Base-by-base conservation (phyloP, 768 basidiomycete species). In the Rhodosporidiobolus odoratus region DNA sequence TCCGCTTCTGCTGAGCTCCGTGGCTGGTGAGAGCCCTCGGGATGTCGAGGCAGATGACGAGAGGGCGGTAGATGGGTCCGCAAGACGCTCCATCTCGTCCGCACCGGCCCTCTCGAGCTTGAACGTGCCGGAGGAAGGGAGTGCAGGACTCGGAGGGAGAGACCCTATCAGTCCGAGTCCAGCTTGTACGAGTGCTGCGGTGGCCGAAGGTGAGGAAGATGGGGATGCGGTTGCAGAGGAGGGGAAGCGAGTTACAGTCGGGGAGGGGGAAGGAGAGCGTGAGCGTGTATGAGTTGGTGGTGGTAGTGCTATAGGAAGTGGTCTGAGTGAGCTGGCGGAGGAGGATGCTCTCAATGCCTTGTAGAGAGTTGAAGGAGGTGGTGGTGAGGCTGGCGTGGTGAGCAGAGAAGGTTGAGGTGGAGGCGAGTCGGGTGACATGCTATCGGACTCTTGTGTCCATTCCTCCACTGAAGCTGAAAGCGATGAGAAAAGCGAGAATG, bases 321-420 rank as follows among this genome's bases (percentile, higher is more conserved):
- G 16, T 1, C 21, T 21, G 3, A 34, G 4, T 4, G 32, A 30
- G 30, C 21, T 21, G 32, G 6, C 23, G 3, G 23, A 21, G 2
- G 21, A 10, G 23, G 38, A n/a, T 1, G 27, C 19, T 0, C 10
- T 9, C 4, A 16, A 9, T 27, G 58, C 35, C 3, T 27, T 13
- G 27, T 9, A 9, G 52, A 32, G 30, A 50, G 48, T 50, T 50
- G 48, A 50, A n/a, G 10, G 52, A 35, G 34, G 21, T 21, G 54
- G 54, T 17, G 60, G 60, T 25, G 60, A 61, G 32, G 60, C 47
- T 16, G 60, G 60, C 1, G 45, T 48, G 19, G 47, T 35, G 60
- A 48, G 7, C 13, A 61, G 25, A 2, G 45, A 48, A 12, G 59
- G 30, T 10, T 8, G 43, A 3, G 38, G 32, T 1, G 47, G 34